Percentiles rank a stretch among this genome's conserved stretches.
Conservation (phyloP, 768 basidiomycete species). For the Hemileccinum impolitum region DNA sequence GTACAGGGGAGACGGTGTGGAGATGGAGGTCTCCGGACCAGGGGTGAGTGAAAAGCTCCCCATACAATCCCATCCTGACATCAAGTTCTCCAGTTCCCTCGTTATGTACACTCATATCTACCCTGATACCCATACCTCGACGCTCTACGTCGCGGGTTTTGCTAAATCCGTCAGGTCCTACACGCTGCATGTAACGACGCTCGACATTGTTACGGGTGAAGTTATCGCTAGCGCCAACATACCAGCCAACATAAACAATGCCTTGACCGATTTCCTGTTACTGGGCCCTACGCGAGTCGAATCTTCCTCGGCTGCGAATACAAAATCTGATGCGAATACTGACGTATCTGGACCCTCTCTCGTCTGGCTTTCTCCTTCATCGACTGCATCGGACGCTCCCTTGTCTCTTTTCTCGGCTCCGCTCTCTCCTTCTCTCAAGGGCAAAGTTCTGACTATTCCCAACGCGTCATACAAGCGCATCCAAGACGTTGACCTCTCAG, state of each 20-base stretch:
- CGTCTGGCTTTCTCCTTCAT: conserved; percentile 34
- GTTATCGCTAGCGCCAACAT: conserved; percentile 48
- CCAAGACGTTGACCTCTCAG: conserved; percentile 57
- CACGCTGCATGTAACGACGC: conserved; percentile 63
- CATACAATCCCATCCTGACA: conserved; percentile 1
- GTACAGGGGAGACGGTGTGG: conserved; percentile 61
- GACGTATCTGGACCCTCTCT: conserved; percentile 20
- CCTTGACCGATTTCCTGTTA: conserved; percentile 35
- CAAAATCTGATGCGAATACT: not conserved
- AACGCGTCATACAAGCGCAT: conserved; percentile 48
- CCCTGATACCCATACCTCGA: conserved; percentile 43
- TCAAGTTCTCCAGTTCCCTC: conserved; percentile 45
- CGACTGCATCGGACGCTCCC: conserved; percentile 9
- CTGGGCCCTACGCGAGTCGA: conserved; percentile 24
- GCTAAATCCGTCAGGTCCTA: conserved; percentile 44
- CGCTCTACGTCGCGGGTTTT: conserved; percentile 56
- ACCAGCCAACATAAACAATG: conserved; percentile 45
- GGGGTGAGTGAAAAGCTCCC: conserved; percentile 41
- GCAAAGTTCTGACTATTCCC: conserved; percentile 43
- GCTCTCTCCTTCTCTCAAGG: conserved; percentile 50
- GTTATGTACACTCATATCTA: conserved; percentile 63
- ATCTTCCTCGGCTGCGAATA: not conserved
- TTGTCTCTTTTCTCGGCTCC: conserved; percentile 32
- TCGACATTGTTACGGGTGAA: conserved; percentile 54
- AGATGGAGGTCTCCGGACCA: conserved; percentile 68